Evolutionary conservation across 768 basidiomycete genomes (phyloP).

Genomic region (Lyophyllum semitale): DNA sequence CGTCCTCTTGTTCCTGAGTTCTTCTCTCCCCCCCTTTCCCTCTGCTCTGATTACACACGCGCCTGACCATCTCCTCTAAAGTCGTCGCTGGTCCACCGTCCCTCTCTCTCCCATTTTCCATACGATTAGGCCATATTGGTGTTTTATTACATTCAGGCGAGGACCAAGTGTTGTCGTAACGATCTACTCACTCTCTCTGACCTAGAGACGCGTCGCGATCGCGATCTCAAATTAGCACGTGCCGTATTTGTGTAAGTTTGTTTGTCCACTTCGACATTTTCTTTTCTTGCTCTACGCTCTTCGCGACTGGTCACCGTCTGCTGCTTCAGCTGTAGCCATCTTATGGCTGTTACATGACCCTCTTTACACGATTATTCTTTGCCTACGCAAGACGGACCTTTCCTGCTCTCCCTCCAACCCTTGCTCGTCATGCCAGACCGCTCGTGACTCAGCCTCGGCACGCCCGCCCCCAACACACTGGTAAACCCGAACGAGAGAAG

Average conservation of each 20-base stretch:
- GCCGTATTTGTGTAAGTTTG: background rate
- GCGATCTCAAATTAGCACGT: background rate
- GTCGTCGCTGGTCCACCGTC: too few species aligned
- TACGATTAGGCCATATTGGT: too few species aligned
- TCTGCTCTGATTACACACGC: too few species aligned
- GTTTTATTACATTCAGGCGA: too few species aligned
- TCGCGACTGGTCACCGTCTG: background rate
- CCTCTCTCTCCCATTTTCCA: too few species aligned
- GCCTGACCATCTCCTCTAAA: too few species aligned
- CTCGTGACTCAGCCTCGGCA: background rate
- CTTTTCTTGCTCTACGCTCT: too few species aligned
- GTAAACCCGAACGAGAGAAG: background rate
- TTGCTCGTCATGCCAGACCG: background rate
- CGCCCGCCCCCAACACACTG: background rate
- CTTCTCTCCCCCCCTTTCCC: too few species aligned
- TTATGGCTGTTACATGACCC: conserved; percentile 1
- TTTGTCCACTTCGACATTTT: background rate
- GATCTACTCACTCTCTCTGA: too few species aligned
- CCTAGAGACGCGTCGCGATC: too few species aligned
- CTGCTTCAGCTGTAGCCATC: background rate
- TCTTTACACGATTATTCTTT: background rate
- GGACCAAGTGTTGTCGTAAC: too few species aligned
- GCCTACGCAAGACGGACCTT: background rate
- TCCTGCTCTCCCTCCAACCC: background rate
- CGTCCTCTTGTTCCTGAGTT: too few species aligned